Percentiles rank a stretch among this genome's conserved stretches.
Evolutionary conservation across 2,329 filamentous ascomycete genomes (phyloP).

Genomic region (Alternaria hordeiaustralica): DNA sequence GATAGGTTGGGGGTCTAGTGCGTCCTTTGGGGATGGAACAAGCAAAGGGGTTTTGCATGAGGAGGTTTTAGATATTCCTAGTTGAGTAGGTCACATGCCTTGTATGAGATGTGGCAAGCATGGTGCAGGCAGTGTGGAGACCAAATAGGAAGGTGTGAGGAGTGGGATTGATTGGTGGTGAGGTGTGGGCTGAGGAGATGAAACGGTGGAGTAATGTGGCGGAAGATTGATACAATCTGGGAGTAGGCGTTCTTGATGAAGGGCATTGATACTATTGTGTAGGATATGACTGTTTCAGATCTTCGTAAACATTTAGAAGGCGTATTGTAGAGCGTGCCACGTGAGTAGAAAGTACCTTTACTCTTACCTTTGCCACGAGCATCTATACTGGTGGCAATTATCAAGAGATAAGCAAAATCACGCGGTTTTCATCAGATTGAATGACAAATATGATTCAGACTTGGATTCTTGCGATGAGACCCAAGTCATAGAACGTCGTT

Average conservation of each 20-base stretch:
- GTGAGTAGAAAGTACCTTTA: not conserved
- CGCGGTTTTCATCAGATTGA: not conserved
- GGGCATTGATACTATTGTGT: not conserved
- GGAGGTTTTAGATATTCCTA: not conserved
- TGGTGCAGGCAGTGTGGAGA: not conserved
- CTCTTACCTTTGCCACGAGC: not conserved
- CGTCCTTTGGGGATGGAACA: not conserved
- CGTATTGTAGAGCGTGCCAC: not conserved
- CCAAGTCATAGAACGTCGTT: not conserved
- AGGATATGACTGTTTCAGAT: not conserved
- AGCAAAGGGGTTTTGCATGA: not conserved
- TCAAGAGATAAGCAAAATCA: not conserved
- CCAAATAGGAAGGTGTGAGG: not conserved
- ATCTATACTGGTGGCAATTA: not conserved
- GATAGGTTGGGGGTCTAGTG: not conserved
- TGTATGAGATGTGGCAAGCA: not conserved
- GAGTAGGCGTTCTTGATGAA: not conserved
- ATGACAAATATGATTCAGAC: not conserved
- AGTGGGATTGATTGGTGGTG: not conserved
- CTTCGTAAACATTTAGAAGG: not conserved
- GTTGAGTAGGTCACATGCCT: not conserved
- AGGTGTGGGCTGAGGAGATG: not conserved
- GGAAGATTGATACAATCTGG: not conserved
- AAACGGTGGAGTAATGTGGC: not conserved
- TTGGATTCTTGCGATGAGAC: not conserved